Evolutionary conservation across 371 early-diverging fungal genomes (phyloP).

Genomic region (Neoconidiobolus thromboides): DNA sequence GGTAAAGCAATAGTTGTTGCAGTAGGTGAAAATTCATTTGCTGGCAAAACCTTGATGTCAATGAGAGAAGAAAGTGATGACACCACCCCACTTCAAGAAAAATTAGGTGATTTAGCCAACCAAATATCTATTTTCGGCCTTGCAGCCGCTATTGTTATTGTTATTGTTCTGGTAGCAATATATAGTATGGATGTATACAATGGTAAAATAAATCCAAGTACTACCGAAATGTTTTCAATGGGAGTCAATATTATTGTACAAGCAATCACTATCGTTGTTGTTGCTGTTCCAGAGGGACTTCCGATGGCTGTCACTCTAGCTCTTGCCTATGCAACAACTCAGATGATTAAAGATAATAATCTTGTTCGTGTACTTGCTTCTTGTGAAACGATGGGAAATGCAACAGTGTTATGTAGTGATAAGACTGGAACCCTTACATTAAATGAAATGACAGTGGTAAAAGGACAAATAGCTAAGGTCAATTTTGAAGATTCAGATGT

Average conservation of each 20-base stretch:
- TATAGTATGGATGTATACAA: no score
- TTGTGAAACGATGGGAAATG: constrained; percentile 96
- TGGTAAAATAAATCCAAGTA: constrained; percentile 18
- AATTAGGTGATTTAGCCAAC: constrained; percentile 70
- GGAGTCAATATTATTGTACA: constrained; percentile 62
- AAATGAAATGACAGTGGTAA: constrained; percentile 83
- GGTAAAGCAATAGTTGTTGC: constrained; percentile 67
- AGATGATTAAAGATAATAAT: constrained; percentile 86
- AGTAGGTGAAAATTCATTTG: constrained; percentile 32
- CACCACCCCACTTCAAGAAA: constrained; percentile 80
- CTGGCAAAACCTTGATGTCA: constrained; percentile 34
- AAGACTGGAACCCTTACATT: constrained; percentile 93
- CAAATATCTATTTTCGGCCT: constrained; percentile 83
- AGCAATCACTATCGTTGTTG: constrained; percentile 80
- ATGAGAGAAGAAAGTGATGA: constrained; percentile 54
- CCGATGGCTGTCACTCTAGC: constrained; percentile 95
- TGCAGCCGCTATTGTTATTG: constrained; percentile 47
- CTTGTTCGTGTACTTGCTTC: constrained; percentile 84
- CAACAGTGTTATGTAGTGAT: constrained; percentile 91
- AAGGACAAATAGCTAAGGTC: constrained; percentile 14
- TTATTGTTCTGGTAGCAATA: no score
- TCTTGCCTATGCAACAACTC: constrained; percentile 85
- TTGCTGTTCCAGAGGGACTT: constrained; percentile 95
- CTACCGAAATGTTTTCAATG: constrained; percentile 33
- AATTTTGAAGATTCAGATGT: no score